A percentile compares a stretch with the other conserved stretches of the same genome.
Evolutionary conservation across 1,284 basidiomycete genomes (phyloP).

Genomic region (Porodaedalea pini): DNA sequence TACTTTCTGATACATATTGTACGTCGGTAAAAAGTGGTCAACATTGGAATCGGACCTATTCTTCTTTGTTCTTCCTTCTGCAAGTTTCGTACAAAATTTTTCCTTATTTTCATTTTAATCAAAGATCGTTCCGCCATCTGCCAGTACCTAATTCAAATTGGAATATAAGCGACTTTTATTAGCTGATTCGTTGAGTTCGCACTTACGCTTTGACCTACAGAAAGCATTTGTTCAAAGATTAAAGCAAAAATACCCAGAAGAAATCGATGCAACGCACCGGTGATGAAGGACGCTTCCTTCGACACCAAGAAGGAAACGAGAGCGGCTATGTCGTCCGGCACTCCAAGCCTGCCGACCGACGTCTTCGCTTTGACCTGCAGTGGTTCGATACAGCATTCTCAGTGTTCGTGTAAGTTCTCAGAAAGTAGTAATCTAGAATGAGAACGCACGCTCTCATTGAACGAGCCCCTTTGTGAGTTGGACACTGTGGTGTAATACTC

Average conservation of each 20-base stretch:
- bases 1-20: too few relatives aligned
- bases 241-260: not conserved
- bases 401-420: too few relatives aligned
- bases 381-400: too few relatives aligned
- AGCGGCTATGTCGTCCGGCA: slow-evolving; percentile 22
- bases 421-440: too few relatives aligned
- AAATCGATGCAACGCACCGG: slow-evolving; percentile 20
- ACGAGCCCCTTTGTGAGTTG: slow-evolving; percentile 6
- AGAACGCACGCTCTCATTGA: slow-evolving; percentile 6
- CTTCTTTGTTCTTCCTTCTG: too few relatives aligned
- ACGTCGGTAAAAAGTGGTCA: too few relatives aligned
- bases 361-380: not conserved
- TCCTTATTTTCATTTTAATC: not conserved
- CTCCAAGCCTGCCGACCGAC: slow-evolving; percentile 18
- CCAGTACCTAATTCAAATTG: not conserved
- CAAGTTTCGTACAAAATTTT: too few relatives aligned
- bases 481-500: slow-evolving; percentile 6
- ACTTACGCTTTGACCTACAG: slow-evolving; percentile 5
- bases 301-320: slow-evolving; percentile 24
- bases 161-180: too few relatives aligned
- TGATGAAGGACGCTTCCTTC: slow-evolving; percentile 24
- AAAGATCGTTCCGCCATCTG: not conserved
- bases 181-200: not conserved
- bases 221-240: not conserved
- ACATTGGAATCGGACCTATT: too few relatives aligned